These are phyloP conservation scores for Aspergillus sclerotialis DNA, from an alignment of 2,329 filamentous ascomycete species.

Conservation along the genomic window DNA sequence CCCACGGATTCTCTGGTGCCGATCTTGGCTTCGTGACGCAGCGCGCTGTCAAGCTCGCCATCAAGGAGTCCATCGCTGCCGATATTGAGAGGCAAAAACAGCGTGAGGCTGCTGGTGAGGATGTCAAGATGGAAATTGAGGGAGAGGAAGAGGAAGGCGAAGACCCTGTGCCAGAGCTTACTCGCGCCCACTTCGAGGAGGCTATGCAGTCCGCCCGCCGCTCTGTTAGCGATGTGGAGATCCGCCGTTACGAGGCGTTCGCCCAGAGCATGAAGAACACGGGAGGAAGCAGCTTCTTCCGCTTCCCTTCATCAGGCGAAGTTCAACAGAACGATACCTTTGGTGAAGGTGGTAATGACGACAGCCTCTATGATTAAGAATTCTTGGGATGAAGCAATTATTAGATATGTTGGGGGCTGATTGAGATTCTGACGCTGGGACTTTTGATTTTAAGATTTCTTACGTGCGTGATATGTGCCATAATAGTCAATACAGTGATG, in stretches of 20 bases:
- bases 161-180: conserved; percentile 92
- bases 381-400: conserved; percentile 16
- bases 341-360: conserved; percentile 84
- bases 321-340: conserved; percentile 54
- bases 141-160: conserved; percentile 58
- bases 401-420: too few species aligned
- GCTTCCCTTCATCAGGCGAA: conserved; percentile 68
- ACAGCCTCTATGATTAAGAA: conserved; percentile 97
- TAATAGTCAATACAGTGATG: conserved; percentile 19
- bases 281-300: conserved; percentile 93
- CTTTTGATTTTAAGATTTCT: conserved; percentile 13
- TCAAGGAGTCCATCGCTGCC: conserved; percentile 86
- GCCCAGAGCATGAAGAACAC: conserved; percentile 99
- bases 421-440: conserved; percentile 10
- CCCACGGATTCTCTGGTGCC: conserved; percentile 98
- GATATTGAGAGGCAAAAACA: conserved; percentile 90
- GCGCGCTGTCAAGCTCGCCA: conserved; percentile 97
- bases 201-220: conserved; percentile 91
- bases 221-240: conserved; percentile 94
- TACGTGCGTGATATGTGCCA: conserved; percentile 20
- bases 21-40: conserved; percentile 99
- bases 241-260: conserved; percentile 96
- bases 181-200: conserved; percentile 96
- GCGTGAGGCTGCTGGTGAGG: conserved; percentile 73
- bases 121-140: conserved; percentile 70